phyloP scores from a whole-genome alignment of 768 basidiomycete species.

The Galerina marginata region DNA sequence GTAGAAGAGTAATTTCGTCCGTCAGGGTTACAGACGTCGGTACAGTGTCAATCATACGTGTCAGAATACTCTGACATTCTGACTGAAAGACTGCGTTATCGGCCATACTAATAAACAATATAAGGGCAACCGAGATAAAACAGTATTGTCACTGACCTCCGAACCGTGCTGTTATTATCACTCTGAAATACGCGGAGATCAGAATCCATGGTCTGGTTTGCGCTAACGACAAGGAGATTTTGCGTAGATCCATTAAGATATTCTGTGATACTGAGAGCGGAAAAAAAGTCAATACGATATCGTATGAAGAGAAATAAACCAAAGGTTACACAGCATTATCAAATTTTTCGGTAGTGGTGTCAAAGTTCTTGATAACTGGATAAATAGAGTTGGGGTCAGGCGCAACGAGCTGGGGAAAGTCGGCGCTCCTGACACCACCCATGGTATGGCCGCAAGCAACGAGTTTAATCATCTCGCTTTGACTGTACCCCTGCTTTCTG shows the following conservation, averaged over 20 bases:
- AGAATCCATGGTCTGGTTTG: slow-evolving; percentile 40
- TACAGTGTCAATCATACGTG: slow-evolving; percentile 56
- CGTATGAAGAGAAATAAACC: background rate
- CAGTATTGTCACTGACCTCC: slow-evolving; percentile 22
- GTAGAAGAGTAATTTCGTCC: slow-evolving; percentile 47
- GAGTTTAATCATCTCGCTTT: slow-evolving; percentile 55
- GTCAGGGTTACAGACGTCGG: slow-evolving; percentile 49
- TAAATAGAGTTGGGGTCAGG: slow-evolving; percentile 31
- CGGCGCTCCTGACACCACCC: slow-evolving; percentile 51
- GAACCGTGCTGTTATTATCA: slow-evolving; percentile 41
- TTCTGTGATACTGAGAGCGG: slow-evolving; percentile 34
- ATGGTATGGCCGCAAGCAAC: slow-evolving; percentile 58
- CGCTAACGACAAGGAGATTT: slow-evolving; percentile 38
- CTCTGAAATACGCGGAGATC: slow-evolving; percentile 40
- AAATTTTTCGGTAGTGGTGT: slow-evolving; percentile 42
- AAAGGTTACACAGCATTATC: slow-evolving; percentile 47
- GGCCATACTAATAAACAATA: slow-evolving; percentile 30
- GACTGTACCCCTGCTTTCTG: slow-evolving; percentile 47
- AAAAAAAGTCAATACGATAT: background rate
- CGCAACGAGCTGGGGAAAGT: slow-evolving; percentile 50
- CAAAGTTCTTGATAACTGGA: slow-evolving; percentile 43
- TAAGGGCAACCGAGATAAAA: background rate
- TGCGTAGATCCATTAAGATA: slow-evolving; percentile 41
- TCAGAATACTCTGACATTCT: slow-evolving; percentile 45
- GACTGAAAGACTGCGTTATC: slow-evolving; percentile 39